Conservation (phyloP, 148 eudicot genomes). For the Rhododendron henanense region DNA sequence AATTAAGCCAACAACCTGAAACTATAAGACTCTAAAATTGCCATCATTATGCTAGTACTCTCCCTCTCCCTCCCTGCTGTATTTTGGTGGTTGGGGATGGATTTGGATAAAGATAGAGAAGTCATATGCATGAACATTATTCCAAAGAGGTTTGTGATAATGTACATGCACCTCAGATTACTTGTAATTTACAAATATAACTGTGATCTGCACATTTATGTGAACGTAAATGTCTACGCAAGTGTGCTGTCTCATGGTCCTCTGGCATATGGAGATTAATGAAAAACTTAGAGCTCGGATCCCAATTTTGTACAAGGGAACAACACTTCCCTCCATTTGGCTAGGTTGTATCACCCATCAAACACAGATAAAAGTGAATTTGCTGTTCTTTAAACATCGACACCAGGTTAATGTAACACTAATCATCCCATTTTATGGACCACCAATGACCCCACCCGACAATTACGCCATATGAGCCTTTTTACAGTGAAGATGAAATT, state of each 20-base stretch:
- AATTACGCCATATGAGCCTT: neutral
- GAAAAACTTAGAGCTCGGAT: neutral
- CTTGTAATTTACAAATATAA: too few relatives aligned
- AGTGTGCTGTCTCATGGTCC: neutral
- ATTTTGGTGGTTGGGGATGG: neutral
- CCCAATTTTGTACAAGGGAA: neutral
- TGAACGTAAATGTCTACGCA: neutral
- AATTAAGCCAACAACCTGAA: conserved; percentile 1
- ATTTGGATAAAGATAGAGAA: neutral
- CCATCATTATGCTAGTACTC: neutral
- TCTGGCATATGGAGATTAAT: neutral
- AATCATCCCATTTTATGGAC: neutral
- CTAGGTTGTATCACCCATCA: neutral
- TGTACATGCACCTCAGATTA: too few relatives aligned
- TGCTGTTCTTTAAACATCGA: neutral
- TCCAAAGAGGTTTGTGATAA: neutral
- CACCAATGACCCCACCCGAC: neutral
- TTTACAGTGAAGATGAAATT: neutral
- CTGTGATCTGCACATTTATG: neutral
- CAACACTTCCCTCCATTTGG: neutral
- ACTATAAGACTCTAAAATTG: neutral
- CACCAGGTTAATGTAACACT: neutral
- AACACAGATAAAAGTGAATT: neutral
- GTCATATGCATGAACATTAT: neutral
- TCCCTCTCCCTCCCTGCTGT: neutral